A percentile compares a stretch with the other conserved stretches of the same genome.
These are phyloP conservation scores for Phoma sp. DNA, from an alignment of 2,329 filamentous ascomycete genomes.

Conservation along the genomic window DNA sequence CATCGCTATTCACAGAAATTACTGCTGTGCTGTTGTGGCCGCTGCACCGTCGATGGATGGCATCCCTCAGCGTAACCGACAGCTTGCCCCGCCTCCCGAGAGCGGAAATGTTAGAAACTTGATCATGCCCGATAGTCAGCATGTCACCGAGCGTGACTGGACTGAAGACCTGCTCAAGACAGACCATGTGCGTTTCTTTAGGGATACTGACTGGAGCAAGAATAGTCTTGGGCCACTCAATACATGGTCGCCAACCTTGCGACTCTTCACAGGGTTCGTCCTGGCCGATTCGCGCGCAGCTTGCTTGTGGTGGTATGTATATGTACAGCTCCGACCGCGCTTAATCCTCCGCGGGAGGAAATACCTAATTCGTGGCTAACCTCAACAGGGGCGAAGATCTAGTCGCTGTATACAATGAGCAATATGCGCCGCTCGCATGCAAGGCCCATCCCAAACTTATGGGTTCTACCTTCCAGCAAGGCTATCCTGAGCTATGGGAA, in stretches of 20 bases:
- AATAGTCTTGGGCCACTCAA: conserved; percentile 34
- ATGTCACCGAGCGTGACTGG: conserved; percentile 34
- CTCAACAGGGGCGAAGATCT: conserved; percentile 31
- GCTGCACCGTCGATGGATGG: conserved; percentile 12
- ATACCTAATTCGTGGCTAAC: background rate
- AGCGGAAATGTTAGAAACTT: conserved; percentile 15
- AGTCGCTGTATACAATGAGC: conserved; percentile 44
- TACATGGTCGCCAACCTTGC: conserved; percentile 36
- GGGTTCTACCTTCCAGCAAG: conserved; percentile 36
- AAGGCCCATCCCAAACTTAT: conserved; percentile 39
- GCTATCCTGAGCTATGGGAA: conserved; percentile 39
- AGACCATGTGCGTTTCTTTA: conserved; percentile 43
- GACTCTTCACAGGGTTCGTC: conserved; percentile 38
- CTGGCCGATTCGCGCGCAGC: conserved; percentile 41
- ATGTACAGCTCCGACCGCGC: background rate
- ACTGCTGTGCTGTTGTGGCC: conserved; percentile 3
- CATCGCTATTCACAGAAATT: conserved; percentile 9
- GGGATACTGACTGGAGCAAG: conserved; percentile 34
- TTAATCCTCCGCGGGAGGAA: background rate
- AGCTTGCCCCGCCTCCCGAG: conserved; percentile 24
- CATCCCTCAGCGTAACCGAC: conserved; percentile 8
- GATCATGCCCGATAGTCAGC: conserved; percentile 5
- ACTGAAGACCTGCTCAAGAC: conserved; percentile 37
- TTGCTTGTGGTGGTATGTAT: conserved; percentile 41
- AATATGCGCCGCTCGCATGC: conserved; percentile 36